Evolutionary conservation across 176 grass and related monocot species (phyloP), one percentile per base, ranked within the genome.

Genomic region (Phragmites australis): DNA sequence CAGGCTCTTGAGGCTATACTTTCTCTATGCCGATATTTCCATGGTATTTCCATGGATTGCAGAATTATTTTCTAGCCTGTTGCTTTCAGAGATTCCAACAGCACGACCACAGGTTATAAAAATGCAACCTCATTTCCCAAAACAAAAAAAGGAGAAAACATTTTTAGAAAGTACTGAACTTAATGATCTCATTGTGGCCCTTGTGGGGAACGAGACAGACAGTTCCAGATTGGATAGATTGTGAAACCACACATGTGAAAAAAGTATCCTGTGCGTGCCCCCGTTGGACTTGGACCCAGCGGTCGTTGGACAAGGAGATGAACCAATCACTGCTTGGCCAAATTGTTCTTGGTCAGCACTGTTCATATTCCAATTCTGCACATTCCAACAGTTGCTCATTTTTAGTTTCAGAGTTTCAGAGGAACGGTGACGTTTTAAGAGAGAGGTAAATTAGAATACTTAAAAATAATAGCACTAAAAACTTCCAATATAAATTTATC

Each of bases 21-120:
- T 74, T 49, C 75, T 78, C 52, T 8, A 30, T 21, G 23, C 46
- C n/a, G n/a, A n/a, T n/a, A n/a, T n/a, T n/a, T n/a, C n/a, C n/a
- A n/a, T 37, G 52, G 75, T 43, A 44, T 81, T 67, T 76, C 52
- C 45, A 34, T 59, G 5, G 71, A 14, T 60, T 11, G 70, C 51
- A 34, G 44, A 16, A 51, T 25, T 40, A 18, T 65, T 60, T 57
- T 53, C 74, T 37, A 12, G 12, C 86, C 6, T 54, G 74, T 88
- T 72, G 66, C 66, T 78, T 72, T 88, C 80, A 45, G 12, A 56
- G 73, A 72, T 82, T 78, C 80, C 47, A 53, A 25, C 17, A 71
- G 44, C 63, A 69, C 72, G 32, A 79, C 34, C 34, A 37, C 45
- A 23, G 14, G 26, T 63, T 21, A 48, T 25, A 39, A 53, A 78